These are phyloP conservation scores for Croton setiger DNA, from an alignment of 441 rosid species.

Conservation along the genomic window DNA sequence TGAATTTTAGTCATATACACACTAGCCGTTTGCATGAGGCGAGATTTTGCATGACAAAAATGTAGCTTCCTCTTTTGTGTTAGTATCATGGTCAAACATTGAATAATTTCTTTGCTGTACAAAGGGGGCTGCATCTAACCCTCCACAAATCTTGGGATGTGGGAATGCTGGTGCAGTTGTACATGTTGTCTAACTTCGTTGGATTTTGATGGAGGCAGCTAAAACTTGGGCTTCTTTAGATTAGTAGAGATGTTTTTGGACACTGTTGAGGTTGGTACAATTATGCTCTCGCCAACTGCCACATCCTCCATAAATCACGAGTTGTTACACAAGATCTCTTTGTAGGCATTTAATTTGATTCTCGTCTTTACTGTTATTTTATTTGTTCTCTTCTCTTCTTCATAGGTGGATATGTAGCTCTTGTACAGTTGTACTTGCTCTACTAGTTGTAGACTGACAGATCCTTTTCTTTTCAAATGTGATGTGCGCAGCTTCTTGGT, in stretches of 20 bases:
- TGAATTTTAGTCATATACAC: background rate
- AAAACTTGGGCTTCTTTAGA: background rate
- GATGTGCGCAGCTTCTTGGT: constrained; percentile 54
- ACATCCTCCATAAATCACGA: no score
- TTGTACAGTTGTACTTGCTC: background rate
- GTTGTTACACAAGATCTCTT: background rate
- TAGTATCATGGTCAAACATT: background rate
- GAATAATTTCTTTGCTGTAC: background rate
- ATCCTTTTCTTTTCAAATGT: constrained; percentile 9
- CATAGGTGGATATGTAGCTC: no score
- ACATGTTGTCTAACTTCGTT: background rate
- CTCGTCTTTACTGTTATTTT: background rate
- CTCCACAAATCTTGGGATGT: no score
- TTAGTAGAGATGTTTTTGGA: background rate
- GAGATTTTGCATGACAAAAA: background rate
- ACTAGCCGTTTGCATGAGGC: background rate
- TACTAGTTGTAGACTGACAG: background rate
- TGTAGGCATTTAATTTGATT: background rate
- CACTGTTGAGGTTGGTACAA: no score
- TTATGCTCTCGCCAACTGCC: background rate
- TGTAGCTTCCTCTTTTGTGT: background rate
- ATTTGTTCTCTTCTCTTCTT: constrained; percentile 7
- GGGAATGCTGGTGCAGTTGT: background rate
- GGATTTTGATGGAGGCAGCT: background rate
- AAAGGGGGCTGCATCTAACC: background rate